These are phyloP conservation scores for Aleurites moluccanus DNA, from an alignment of 441 rosid species.

Conservation along the genomic window DNA sequence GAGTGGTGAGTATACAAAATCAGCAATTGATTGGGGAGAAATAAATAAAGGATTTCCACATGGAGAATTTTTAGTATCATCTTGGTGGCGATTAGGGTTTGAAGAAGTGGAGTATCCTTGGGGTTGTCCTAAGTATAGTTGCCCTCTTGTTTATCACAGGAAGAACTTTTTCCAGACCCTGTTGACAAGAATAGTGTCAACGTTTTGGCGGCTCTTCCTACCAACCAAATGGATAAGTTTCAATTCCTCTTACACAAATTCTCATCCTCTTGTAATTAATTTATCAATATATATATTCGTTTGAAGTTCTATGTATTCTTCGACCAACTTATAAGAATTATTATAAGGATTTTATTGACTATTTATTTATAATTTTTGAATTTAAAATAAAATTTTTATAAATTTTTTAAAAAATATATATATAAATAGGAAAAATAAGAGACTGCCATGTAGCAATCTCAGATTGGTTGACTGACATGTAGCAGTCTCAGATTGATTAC, in stretches of 20 bases:
- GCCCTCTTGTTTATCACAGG: constrained; percentile 66
- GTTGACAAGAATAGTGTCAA: constrained; percentile 51
- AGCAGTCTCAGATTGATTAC: too few species aligned
- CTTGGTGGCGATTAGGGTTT: constrained; percentile 87
- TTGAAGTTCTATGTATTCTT: too few species aligned
- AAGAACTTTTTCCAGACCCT: constrained; percentile 69
- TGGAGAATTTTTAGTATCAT: constrained; percentile 70
- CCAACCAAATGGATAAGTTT: constrained; percentile 57
- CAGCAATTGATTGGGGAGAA: constrained; percentile 80
- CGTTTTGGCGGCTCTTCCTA: constrained; percentile 71
- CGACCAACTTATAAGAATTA: too few species aligned
- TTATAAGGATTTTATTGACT: too few species aligned
- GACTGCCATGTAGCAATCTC: too few species aligned
- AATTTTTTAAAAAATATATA: too few species aligned
- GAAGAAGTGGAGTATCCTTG: constrained; percentile 76
- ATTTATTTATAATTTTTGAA: too few species aligned
- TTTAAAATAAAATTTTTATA: too few species aligned
- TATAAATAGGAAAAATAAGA: too few species aligned
- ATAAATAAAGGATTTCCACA: constrained; percentile 58
- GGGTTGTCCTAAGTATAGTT: constrained; percentile 73
- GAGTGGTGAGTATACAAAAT: constrained; percentile 58
- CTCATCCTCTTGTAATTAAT: constrained; percentile 12
- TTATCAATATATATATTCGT: neutral
- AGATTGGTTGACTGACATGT: too few species aligned
- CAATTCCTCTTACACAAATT: constrained; percentile 46